Evolutionary conservation across 108 stramenopile species (phyloP).

Genomic region (Nitzschia palea): DNA sequence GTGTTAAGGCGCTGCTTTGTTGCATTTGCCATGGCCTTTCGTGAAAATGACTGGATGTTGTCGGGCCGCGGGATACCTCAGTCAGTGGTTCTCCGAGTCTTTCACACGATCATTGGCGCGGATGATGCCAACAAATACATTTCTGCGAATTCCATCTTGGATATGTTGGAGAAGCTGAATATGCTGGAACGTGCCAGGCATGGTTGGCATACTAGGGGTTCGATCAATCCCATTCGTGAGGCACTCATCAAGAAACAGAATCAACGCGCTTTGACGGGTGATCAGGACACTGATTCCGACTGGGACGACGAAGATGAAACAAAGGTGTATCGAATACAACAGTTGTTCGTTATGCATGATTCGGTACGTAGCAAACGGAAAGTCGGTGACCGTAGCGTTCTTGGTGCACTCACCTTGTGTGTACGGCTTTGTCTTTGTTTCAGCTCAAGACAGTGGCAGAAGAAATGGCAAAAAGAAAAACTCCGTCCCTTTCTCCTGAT

Average conservation of each 20-base stretch:
- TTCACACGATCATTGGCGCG: conserved; percentile 60
- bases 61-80: conserved; percentile 81
- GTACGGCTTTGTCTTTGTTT: neutral
- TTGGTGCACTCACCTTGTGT: too few relatives aligned
- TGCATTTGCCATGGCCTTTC: conserved; percentile 80
- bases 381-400: too few relatives aligned
- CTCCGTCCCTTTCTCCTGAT: conserved; percentile 64
- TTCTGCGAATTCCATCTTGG: conserved; percentile 40
- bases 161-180: conserved; percentile 79
- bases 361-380: conserved; percentile 54
- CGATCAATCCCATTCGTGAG: conserved; percentile 15
- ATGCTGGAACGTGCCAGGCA: conserved; percentile 76
- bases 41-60: conserved; percentile 77
- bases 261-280: conserved; percentile 4
- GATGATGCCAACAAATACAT: conserved; percentile 38
- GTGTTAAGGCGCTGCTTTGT: conserved; percentile 79
- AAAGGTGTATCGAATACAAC: conserved; percentile 35
- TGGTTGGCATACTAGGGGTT: too few relatives aligned
- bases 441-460: conserved; percentile 80
- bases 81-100: conserved; percentile 70
- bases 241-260: conserved; percentile 21
- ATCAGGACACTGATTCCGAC: conserved; percentile 36
- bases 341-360: conserved; percentile 75
- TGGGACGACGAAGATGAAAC: conserved; percentile 55
- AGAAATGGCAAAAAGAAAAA: conserved; percentile 77